These are phyloP conservation scores for Sodiomyces alkalinus DNA, from an alignment of 2,329 filamentous ascomycete genomes.

Conservation along the genomic window DNA sequence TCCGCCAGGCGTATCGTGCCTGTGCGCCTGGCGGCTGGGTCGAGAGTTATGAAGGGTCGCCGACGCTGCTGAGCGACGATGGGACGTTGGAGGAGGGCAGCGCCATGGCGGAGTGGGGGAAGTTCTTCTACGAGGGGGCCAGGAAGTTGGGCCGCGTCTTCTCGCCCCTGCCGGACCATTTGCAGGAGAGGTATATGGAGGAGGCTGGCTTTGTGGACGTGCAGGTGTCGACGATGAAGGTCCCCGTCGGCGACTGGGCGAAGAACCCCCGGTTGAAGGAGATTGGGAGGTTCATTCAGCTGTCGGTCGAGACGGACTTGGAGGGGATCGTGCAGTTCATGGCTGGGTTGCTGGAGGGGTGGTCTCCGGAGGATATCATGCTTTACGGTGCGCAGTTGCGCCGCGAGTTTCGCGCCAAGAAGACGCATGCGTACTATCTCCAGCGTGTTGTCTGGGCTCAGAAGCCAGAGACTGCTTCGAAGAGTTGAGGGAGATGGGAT, in stretches of 20 bases:
- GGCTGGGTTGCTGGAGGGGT: constrained; percentile 18
- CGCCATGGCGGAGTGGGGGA: constrained; percentile 18
- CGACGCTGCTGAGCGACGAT: constrained; percentile 14
- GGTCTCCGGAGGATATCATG: constrained; percentile 17
- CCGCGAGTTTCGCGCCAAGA: constrained; percentile 14
- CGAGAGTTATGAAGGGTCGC: constrained; percentile 23
- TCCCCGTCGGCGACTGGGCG: constrained; percentile 24
- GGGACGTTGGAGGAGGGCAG: constrained; percentile 13
- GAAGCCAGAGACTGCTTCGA: constrained; percentile 12
- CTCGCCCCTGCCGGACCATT: constrained; percentile 13
- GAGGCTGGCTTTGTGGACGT: constrained; percentile 13
- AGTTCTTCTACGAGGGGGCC: constrained; percentile 17
- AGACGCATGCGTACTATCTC: constrained; percentile 14
- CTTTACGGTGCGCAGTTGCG: constrained; percentile 19
- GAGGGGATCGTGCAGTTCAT: constrained; percentile 19
- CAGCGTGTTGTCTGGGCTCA: constrained; percentile 15
- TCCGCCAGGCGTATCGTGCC: constrained; percentile 30
- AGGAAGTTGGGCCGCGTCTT: constrained; percentile 17
- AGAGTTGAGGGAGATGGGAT: no score
- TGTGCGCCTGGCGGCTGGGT: constrained; percentile 30
- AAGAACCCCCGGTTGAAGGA: constrained; percentile 19
- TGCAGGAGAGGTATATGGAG: constrained; percentile 16
- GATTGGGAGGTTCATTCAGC: constrained; percentile 18
- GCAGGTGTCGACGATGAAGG: constrained; percentile 9
- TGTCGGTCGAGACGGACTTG: constrained; percentile 16